Base-by-base conservation (phyloP, 176 grass and related monocot species). In the Oryza meyeriana region DNA sequence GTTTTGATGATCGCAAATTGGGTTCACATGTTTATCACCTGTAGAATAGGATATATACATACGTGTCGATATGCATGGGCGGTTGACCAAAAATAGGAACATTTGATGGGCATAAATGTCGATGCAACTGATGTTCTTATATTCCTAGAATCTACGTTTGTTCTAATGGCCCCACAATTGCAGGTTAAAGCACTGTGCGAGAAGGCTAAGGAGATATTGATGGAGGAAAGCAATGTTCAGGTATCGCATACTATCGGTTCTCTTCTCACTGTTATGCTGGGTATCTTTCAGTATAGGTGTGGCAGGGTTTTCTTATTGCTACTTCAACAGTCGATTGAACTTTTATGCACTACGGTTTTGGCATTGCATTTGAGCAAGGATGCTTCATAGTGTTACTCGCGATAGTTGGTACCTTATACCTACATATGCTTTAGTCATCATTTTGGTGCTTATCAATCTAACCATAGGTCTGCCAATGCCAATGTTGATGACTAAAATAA, bases 171-270 rank as follows among this genome's bases (percentile, higher is more conserved):
- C 66, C 78, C 34, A 31, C 72, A 9, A 82, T 71, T 84, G 47
- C 86, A 98, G 95, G 95, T 98, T 89, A 91, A 91, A 79, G 79
- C 71, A 42, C 82, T 98, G 26, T 98, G 95, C 52, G 92, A 94
- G 70, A 98, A 98, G 87, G 95, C 92, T 12, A 98, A 98, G 81
- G 95, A 98, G 82, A 94, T 95, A 76, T 82, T 98, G 84, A 98
- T 93, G 90, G 88, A 90, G 85, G 95, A 98, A 88, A 95, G 92
- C 82, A 98, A 98, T 63, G 95, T 98, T 44, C 95, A 97, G 87
- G 95, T 98, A 92, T 52, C 3, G 1, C 61, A 66, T 64, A 64
- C 72, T 66, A 71, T 28, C 64, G 27, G 71, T 57, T 88, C 12
- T 28, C 11, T 31, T 35, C 68, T 67, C 69, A 50, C 29, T 62